Percentiles rank a stretch among this genome's conserved stretches.
These are phyloP conservation scores for Candida piceae DNA, from an alignment of 805 yeast species.

Conservation along the genomic window DNA sequence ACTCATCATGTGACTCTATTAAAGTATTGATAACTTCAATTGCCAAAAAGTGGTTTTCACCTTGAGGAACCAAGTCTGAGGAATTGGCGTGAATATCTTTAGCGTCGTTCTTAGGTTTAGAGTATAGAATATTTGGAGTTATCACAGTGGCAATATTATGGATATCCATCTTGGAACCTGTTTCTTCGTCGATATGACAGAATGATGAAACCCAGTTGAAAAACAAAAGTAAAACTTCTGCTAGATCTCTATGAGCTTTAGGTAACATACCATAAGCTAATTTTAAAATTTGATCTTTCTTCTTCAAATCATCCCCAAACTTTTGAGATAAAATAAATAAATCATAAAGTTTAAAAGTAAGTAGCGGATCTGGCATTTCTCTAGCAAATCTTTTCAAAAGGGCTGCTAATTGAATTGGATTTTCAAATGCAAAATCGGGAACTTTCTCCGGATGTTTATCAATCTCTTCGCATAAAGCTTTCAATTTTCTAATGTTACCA, in stretches of 20 bases:
- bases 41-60: slow-evolving; percentile 79
- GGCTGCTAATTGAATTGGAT: slow-evolving; percentile 90
- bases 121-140: slow-evolving; percentile 82
- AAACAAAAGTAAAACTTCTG: slow-evolving; percentile 82
- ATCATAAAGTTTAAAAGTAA: slow-evolving; percentile 71
- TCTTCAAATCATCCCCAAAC: slow-evolving; percentile 34
- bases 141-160: slow-evolving; percentile 94
- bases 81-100: slow-evolving; percentile 16
- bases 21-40: slow-evolving; percentile 85
- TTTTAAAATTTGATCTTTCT: slow-evolving; percentile 51
- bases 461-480: slow-evolving; percentile 66
- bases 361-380: slow-evolving; percentile 86
- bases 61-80: slow-evolving; percentile 27
- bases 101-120: slow-evolving; percentile 37
- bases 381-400: slow-evolving; percentile 84
- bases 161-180: slow-evolving; percentile 92
- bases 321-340: slow-evolving; percentile 73
- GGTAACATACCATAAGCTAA: slow-evolving; percentile 76
- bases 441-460: slow-evolving; percentile 67
- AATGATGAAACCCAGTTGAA: slow-evolving; percentile 95
- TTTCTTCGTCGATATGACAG: slow-evolving; percentile 85
- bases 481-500: slow-evolving; percentile 83
- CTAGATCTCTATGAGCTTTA: slow-evolving; percentile 69
- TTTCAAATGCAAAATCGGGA: slow-evolving; percentile 67
- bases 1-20: slow-evolving; percentile 75